These are phyloP conservation scores for Sesbania bispinosa DNA, from an alignment of 306 rosid species.

Conservation along the genomic window DNA sequence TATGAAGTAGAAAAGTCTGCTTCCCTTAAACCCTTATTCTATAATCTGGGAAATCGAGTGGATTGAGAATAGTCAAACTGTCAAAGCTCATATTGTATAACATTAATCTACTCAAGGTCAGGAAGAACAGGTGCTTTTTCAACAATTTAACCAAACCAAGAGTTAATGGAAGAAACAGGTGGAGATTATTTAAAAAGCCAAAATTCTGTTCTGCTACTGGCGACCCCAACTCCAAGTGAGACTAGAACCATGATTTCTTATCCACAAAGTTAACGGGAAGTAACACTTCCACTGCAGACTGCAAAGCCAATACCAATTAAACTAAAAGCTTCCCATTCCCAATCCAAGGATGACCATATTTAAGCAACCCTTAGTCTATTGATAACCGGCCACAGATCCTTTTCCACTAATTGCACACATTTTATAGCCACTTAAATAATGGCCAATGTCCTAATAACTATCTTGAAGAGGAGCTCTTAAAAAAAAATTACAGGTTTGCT, in stretches of 20 bases:
- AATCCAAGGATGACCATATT: background rate
- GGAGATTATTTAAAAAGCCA: background rate
- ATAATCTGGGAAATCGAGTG: background rate
- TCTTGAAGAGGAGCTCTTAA: background rate
- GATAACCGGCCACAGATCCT: background rate
- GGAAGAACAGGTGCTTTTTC: background rate
- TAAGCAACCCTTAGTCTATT: conserved; percentile 13
- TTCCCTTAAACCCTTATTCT: background rate
- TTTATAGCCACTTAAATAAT: background rate
- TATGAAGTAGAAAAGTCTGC: background rate
- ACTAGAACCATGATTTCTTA: background rate
- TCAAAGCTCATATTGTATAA: background rate
- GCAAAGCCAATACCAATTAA: background rate
- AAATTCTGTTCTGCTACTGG: background rate
- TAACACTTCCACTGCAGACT: conserved; percentile 1
- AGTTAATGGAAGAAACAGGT: background rate
- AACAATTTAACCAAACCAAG: conserved; percentile 12
- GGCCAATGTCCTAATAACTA: conserved; percentile 6
- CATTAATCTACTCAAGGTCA: background rate
- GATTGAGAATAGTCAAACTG: background rate
- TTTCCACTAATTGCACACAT: background rate
- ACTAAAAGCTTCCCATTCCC: background rate
- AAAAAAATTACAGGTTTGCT: background rate
- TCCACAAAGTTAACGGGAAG: conserved; percentile 5
- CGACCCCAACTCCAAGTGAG: conserved; percentile 1